Evolutionary conservation across 441 rosid species (phyloP), one percentile per base, ranked within the genome.

Genomic region (Biscutella auriculata): DNA sequence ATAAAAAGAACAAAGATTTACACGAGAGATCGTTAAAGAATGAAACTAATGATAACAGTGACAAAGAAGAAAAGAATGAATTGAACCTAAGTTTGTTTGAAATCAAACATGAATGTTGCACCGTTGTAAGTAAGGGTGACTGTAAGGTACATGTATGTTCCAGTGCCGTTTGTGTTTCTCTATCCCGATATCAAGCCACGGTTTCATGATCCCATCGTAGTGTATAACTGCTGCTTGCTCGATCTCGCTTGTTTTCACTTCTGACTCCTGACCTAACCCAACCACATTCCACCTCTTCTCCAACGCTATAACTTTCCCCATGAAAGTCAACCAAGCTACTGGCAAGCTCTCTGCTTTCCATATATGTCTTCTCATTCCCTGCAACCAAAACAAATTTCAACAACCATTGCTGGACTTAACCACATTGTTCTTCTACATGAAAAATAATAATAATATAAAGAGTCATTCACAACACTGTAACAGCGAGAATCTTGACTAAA

Each of bases 141-240:
- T 76, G 60, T 69, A 82, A 26, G 76, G 61, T 53, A 92, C 49
- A 62, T 81, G 77, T 57, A 64, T 73, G 79, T 75, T 82, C 98
- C 98, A 92, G 65, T 82, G 77, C 17, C 75, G 66, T 68, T 74
- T 92, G 64, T 81, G 82, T 73, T 66, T 74, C 10, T 62, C 60
- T 29, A 81, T 61, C 26, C 85, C 82, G 1, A 84, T 86, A 45
- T 92, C 95, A 45, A 84, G 65, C 96, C 96, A 88, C 1, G 98
- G 96, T 68, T 92, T 88, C 94, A 63, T 81, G 61, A 81, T 75
- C 57, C 98, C 98, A 25, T 86, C 79, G 5, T 81, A 86, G 73
- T 88, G 98, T 62, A 88, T 74, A 16, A 92, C 96, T 10, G 82
- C 88, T 4, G 91, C 91, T 62, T 14, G 52, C 34, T 92, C 80